Conservation (phyloP, 345 rosid genomes). For the Gossypium mustelinum region DNA sequence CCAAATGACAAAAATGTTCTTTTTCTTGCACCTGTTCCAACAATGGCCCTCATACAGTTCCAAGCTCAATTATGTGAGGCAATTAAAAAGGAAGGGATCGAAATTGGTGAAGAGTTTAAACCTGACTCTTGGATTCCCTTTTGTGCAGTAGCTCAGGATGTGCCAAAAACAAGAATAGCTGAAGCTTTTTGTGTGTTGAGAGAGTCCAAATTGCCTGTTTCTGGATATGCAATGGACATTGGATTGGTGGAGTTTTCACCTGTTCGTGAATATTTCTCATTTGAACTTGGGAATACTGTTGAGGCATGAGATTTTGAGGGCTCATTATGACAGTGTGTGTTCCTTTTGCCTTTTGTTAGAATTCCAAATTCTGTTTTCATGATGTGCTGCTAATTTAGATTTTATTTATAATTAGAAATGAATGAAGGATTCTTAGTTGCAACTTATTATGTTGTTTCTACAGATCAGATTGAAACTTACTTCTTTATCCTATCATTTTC, state of each 20-base stretch:
- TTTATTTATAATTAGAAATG: neutral
- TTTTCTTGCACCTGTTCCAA: slow-evolving; percentile 73
- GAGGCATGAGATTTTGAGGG: slow-evolving; percentile 40
- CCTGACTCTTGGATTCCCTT: slow-evolving; percentile 76
- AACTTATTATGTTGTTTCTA: neutral
- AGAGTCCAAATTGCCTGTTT: slow-evolving; percentile 83
- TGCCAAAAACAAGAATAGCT: slow-evolving; percentile 62
- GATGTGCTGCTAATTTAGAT: neutral
- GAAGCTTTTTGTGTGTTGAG: slow-evolving; percentile 85
- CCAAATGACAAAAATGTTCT: slow-evolving; percentile 60
- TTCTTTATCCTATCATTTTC: too few relatives aligned
- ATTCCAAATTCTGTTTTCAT: neutral
- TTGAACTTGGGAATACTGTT: slow-evolving; percentile 58
- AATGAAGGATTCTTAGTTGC: slow-evolving; percentile 6
- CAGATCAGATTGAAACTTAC: neutral
- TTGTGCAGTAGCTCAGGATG: slow-evolving; percentile 85
- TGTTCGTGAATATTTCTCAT: slow-evolving; percentile 77
- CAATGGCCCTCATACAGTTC: slow-evolving; percentile 61
- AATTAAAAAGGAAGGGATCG: slow-evolving; percentile 73
- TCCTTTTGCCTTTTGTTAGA: neutral
- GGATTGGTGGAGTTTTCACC: slow-evolving; percentile 87
- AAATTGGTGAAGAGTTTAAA: slow-evolving; percentile 63
- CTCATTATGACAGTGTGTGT: slow-evolving; percentile 6
- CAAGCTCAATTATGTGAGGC: slow-evolving; percentile 70
- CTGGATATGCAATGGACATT: slow-evolving; percentile 83